Evolutionary conservation across 495 filamentous ascomycete genomes (phyloP), one percentile per base, ranked within the genome.

Genomic region (Aspergillus nanangensis): DNA sequence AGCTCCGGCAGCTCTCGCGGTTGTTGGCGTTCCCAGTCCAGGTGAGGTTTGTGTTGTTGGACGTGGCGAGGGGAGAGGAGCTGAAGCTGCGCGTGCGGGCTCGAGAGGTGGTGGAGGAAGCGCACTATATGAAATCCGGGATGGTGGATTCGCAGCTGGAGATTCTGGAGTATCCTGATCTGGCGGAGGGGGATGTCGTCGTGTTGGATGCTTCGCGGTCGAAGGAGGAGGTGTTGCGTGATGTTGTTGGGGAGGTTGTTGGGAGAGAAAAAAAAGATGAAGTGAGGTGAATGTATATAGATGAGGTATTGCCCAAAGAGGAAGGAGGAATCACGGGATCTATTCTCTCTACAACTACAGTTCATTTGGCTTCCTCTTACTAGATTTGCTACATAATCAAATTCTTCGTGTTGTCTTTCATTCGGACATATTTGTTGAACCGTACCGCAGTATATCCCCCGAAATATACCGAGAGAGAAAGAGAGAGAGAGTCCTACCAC

Each of bases 81-180:
- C 25, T 58, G 17, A 51, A 51, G 22, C 44, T 47, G 2, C 35
- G 58, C 1, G 11, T 58, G 32, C 25, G 43, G 9, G 22, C 32
- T 0, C 47, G 52, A 1, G 45, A 51, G 0, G 48, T 42, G 17
- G 40, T 15, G 13, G 58, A 62, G 37, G 40, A 38, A n/a, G n/a
- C n/a, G 1, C 58, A 62, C 45, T 62, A 62, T 23, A 62, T 62
- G 58, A 44, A 43, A 14, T 48, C 42, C 3, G 20, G 17, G 2
- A 58, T 62, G 58, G 55, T 58, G 14, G 58, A 58, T 3, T 58
- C 58, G 17, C 58, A 62, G 31, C 38, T 62, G 31, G 43, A 54
- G 15, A 14, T 50, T 4, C 23, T 58, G 38, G 58, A 62, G 32
- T 20, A 33, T 11, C 55, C 55, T 0, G 32, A 18, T 8, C 3